Conservation (phyloP, 2,329 filamentous ascomycete species). For the Phoma herbarum region DNA sequence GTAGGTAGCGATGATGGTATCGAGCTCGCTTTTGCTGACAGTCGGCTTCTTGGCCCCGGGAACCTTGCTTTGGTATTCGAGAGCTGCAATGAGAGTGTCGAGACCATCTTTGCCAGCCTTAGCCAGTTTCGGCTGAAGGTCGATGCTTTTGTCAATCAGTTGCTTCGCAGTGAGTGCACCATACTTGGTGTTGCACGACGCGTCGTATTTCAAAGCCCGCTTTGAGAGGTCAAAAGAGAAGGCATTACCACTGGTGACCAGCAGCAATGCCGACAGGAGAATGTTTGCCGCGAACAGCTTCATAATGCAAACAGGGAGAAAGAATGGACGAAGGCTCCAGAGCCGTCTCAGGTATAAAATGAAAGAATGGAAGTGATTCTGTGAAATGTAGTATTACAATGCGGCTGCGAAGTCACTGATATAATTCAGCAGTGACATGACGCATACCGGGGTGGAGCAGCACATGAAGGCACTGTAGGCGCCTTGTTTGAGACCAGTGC, state of each 20-base stretch:
- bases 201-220: slow-evolving; percentile 19
- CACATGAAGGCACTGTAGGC: neutral
- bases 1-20: slow-evolving; percentile 21
- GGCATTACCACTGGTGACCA: slow-evolving; percentile 11
- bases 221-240: slow-evolving; percentile 18
- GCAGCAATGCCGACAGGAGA: slow-evolving; percentile 14
- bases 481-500: neutral
- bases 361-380: neutral
- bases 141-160: slow-evolving; percentile 20
- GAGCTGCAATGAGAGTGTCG: slow-evolving; percentile 10
- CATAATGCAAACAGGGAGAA: slow-evolving; percentile 12
- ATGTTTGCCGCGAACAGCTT: slow-evolving; percentile 7
- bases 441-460: neutral
- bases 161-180: slow-evolving; percentile 22
- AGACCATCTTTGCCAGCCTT: slow-evolving; percentile 19
- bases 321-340: slow-evolving; percentile 23
- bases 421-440: slow-evolving; percentile 2
- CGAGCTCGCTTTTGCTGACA: slow-evolving; percentile 7
- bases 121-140: slow-evolving; percentile 16
- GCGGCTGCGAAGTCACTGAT: neutral
- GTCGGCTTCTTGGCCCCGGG: slow-evolving; percentile 16
- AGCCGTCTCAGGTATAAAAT: slow-evolving; percentile 4
- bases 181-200: slow-evolving; percentile 22
- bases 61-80: slow-evolving; percentile 14
- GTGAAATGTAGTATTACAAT: neutral